These are phyloP conservation scores for Phaeosphaeria sp. DNA, from an alignment of 2,329 filamentous ascomycete genomes.

Conservation along the genomic window DNA sequence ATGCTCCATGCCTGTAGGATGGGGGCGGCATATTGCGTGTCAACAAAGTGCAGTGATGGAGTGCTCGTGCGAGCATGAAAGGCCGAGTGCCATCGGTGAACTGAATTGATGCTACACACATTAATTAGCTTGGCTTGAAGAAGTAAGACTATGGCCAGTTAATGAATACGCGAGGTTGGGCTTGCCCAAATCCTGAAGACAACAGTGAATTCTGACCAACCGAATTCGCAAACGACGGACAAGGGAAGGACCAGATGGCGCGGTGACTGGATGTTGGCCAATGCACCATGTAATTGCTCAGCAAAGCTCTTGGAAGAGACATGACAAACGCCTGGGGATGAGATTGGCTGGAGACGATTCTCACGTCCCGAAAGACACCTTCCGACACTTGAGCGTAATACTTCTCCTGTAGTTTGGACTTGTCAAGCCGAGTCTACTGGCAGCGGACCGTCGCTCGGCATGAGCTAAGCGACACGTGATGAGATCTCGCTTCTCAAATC, in stretches of 20 bases:
- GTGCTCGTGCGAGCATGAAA: slow-evolving; percentile 29
- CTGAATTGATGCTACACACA: slow-evolving; percentile 40
- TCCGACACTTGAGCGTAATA: slow-evolving; percentile 17
- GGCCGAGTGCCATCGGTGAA: slow-evolving; percentile 35
- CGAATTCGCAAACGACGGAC: slow-evolving; percentile 20
- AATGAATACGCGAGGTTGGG: slow-evolving; percentile 28
- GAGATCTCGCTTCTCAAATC: slow-evolving; percentile 41
- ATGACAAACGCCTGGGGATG: slow-evolving; percentile 19
- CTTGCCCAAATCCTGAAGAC: slow-evolving; percentile 26
- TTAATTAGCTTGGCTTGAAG: slow-evolving; percentile 43
- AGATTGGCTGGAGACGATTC: slow-evolving; percentile 24
- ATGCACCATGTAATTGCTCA: slow-evolving; percentile 30
- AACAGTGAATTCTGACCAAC: slow-evolving; percentile 20
- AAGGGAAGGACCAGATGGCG: slow-evolving; percentile 25
- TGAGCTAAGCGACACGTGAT: slow-evolving; percentile 46
- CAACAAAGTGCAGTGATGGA: slow-evolving; percentile 38
- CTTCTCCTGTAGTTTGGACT: slow-evolving; percentile 40
- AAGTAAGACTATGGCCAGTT: slow-evolving; percentile 28
- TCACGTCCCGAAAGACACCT: slow-evolving; percentile 31
- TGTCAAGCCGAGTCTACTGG: slow-evolving; percentile 32
- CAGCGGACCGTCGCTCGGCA: slow-evolving; percentile 43
- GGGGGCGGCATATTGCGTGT: slow-evolving; percentile 39
- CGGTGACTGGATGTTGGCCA: slow-evolving; percentile 27
- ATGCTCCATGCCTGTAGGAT: slow-evolving; percentile 40
- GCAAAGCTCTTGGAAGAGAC: slow-evolving; percentile 22